Percentiles rank a stretch among this genome's conserved stretches.
These are phyloP conservation scores for Pleurotus ostreatus DNA, from an alignment of 768 basidiomycete species.

Conservation along the genomic window DNA sequence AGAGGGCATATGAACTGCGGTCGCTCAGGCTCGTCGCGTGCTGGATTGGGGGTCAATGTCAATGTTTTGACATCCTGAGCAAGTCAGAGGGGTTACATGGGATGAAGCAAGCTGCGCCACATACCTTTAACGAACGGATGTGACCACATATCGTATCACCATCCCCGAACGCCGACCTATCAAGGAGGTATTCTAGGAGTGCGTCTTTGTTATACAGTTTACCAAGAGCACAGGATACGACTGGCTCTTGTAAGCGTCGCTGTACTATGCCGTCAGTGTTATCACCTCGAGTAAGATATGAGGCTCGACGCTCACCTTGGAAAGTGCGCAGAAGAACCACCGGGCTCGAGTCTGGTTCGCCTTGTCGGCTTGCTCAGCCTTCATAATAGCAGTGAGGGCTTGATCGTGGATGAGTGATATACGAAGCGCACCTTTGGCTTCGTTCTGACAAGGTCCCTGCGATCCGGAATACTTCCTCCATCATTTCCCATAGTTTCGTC, in stretches of 20 bases:
- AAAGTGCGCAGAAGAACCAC: constrained; percentile 94
- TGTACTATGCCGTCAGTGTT: constrained; percentile 21
- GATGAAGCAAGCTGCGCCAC: constrained; percentile 18
- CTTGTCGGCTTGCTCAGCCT: constrained; percentile 87
- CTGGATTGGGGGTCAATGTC: constrained; percentile 64
- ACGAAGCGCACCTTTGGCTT: constrained; percentile 56
- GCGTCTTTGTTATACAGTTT: constrained; percentile 97
- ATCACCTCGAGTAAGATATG: neutral
- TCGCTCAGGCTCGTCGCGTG: constrained; percentile 35
- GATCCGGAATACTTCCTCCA: constrained; percentile 84
- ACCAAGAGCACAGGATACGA: constrained; percentile 89
- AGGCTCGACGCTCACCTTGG: constrained; percentile 59
- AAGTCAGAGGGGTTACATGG: neutral
- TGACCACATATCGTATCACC: constrained; percentile 92
- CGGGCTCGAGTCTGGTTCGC: constrained; percentile 82
- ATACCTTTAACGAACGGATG: constrained; percentile 83
- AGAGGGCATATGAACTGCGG: constrained; percentile 88
- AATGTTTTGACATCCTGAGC: constrained; percentile 81
- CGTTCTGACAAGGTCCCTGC: constrained; percentile 70
- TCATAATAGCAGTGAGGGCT: neutral
- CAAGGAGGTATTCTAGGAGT: constrained; percentile 84
- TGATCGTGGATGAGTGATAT: neutral
- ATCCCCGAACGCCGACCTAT: constrained; percentile 82
- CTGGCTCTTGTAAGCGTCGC: constrained; percentile 82
- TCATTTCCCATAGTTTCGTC: constrained; percentile 70